Evolutionary conservation across 2,329 filamentous ascomycete species (phyloP).

Genomic region (Biscogniauxia mediterranea): DNA sequence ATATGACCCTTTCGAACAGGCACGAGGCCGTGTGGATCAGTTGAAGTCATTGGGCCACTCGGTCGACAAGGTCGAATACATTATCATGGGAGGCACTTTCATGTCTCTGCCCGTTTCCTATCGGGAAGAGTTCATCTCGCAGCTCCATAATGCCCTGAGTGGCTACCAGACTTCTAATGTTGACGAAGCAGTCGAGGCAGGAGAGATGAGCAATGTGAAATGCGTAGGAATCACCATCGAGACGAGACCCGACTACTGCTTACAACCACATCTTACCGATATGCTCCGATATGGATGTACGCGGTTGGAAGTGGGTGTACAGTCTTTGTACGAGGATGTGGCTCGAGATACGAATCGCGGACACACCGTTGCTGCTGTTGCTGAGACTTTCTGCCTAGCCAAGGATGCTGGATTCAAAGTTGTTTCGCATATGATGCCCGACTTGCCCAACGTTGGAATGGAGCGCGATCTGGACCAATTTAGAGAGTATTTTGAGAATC

Average conservation of each 20-base stretch:
- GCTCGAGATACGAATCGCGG: slow-evolving; percentile 97
- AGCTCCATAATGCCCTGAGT: slow-evolving; percentile 93
- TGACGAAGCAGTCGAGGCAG: slow-evolving; percentile 90
- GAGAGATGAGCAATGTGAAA: slow-evolving; percentile 95
- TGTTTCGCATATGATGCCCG: slow-evolving; percentile 99
- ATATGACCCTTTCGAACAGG: slow-evolving; percentile 98
- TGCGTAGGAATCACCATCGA: slow-evolving; percentile 99
- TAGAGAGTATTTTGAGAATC: slow-evolving; percentile 95
- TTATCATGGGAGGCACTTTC: slow-evolving; percentile 99
- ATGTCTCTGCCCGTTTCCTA: slow-evolving; percentile 93
- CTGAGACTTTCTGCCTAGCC: slow-evolving; percentile 93
- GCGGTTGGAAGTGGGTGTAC: slow-evolving; percentile 88
- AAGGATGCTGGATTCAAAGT: slow-evolving; percentile 99
- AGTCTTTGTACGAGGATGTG: slow-evolving; percentile 96
- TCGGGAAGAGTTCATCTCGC: slow-evolving; percentile 88
- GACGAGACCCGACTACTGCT: slow-evolving; percentile 92
- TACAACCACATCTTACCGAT: slow-evolving; percentile 89
- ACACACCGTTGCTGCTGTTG: slow-evolving; percentile 91
- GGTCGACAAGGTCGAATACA: slow-evolving; percentile 99
- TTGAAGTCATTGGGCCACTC: slow-evolving; percentile 94
- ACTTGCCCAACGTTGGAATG: slow-evolving; percentile 96
- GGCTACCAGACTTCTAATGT: slow-evolving; percentile 94
- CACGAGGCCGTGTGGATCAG: slow-evolving; percentile 91
- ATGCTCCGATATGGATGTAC: slow-evolving; percentile 99
- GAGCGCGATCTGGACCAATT: slow-evolving; percentile 97